Evolutionary conservation across 208 protist species (phyloP), one percentile per base, ranked within the genome.

Genomic region (Herpetomonas samuelpessoai): DNA sequence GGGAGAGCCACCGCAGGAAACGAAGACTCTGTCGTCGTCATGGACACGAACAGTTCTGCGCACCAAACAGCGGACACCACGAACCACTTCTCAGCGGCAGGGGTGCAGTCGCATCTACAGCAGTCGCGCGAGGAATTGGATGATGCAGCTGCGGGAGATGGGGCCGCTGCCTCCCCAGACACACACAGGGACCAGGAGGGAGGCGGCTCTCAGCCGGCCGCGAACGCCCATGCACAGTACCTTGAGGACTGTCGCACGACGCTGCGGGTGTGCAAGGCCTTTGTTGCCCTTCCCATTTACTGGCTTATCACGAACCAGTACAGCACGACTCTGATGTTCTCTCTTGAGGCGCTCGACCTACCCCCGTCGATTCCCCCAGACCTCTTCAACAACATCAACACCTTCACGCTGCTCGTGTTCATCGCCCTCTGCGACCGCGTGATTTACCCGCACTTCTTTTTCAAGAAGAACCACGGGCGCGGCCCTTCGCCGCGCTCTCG

Each of bases 361-460:
- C 72, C 82, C 1, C 12, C n/a, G 4, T 56, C 56, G 56, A 39
- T 81, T 0, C 82, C 82, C 18, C 68, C 73, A 14, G 82, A 89
- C 53, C 35, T 89, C 0, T 85, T 86, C 63, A 89, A 86, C 72
- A 89, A 86, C 63, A 68, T 89, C 61, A 86, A 85, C 62, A 82
- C 77, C 26, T 46, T 81, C 51, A 74, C 79, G 3, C 67, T 83
- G 44, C 69, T 89, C 30, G 41, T 81, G 0, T 81, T 82, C 27
- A 55, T 89, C 16, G 48, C 58, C 3, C 28, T 81, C 7, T 79
- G 66, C 67, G 79, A 85, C 28, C 53, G 59, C 31, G 64, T 74
- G 45, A 48, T 86, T 14, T 57, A 80, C 25, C 79, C 79, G 21
- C 47, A 39, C 16, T 54, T 79, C 12, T 71, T 76, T 61, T 18